Evolutionary conservation across 1,284 basidiomycete species (phyloP), one percentile per base, ranked within the genome.

Genomic region (Sporisorium iseilematis-ciliati): DNA sequence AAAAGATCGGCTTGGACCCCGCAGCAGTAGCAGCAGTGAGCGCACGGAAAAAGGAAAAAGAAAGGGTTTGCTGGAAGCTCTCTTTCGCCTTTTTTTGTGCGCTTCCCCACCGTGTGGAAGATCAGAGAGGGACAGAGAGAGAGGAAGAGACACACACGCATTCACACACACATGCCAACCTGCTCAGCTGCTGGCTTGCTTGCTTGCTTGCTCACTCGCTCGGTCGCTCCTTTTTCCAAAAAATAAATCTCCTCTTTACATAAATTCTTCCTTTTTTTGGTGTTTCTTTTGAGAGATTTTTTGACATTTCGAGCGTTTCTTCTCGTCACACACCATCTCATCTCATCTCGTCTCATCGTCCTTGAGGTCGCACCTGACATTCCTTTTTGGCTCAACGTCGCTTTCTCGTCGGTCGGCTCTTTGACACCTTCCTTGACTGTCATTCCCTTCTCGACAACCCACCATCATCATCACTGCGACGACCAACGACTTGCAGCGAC

Each of bases 1-100:
- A 7, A 31, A 21, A 8, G 29, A 23, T 18, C 12, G 18, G 26
- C 29, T 31, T n/a, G 49, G 33, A 38, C 23, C 50, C 50, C 33
- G 50, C 50, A 52, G 50, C 50, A 52, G 45, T 16, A 46, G 50
- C 50, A 52, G 50, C 50, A 52, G 45, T 16, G 26, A 23, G 45
- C 18, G n/a, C n/a, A 42, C n/a, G 2, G 41, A 49, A 49, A 20
- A 20, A n/a, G n/a, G 16, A n/a, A 31, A 49, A 49, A 31, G 20
- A 31, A 33, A 49, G 48, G 48, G 29, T 49, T 49, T 49, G 48
- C 48, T 49, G 48, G 48, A 49, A 49, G 45, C 23, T 26, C 45
- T 25, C n/a, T n/a, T n/a, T 21, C 12, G 10, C 12, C 3, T 4
- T 20, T 31, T 16, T 18, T n/a, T n/a, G n/a, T 25, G 43, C 14